These are phyloP conservation scores for Pseudogymnoascus sp. DNA, from an alignment of 2,329 filamentous ascomycete genomes.

Conservation along the genomic window DNA sequence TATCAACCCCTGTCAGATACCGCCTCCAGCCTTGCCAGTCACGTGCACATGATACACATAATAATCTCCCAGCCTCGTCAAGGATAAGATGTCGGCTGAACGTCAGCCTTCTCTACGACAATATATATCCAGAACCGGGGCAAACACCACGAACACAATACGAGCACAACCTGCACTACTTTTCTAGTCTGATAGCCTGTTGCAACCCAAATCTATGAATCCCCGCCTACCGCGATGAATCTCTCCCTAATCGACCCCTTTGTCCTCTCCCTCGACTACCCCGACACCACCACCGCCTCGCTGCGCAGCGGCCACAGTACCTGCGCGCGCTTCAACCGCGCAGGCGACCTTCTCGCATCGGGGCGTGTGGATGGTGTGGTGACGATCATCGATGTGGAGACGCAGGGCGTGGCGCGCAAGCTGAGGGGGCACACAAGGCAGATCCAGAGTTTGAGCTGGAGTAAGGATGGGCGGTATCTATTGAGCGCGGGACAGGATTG, in stretches of 20 bases:
- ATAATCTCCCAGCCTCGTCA: background rate
- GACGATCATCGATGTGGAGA: slow-evolving; percentile 94
- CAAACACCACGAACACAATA: background rate
- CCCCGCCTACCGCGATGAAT: slow-evolving; percentile 47
- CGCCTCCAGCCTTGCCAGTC: background rate
- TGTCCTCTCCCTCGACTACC: slow-evolving; percentile 70
- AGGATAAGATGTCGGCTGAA: slow-evolving; percentile 6
- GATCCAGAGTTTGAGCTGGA: slow-evolving; percentile 94
- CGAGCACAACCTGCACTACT: background rate
- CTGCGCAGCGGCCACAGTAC: slow-evolving; percentile 65
- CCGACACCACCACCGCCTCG: slow-evolving; percentile 79
- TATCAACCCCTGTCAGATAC: background rate
- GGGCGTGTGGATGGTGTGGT: slow-evolving; percentile 91
- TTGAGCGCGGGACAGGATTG: slow-evolving; percentile 82
- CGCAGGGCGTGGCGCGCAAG: slow-evolving; percentile 91
- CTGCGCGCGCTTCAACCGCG: slow-evolving; percentile 79
- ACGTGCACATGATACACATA: background rate
- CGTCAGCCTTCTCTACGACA: background rate
- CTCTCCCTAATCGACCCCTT: slow-evolving; percentile 64
- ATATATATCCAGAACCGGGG: background rate
- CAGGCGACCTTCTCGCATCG: slow-evolving; percentile 88
- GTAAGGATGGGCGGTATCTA: slow-evolving; percentile 79
- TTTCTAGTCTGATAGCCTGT: background rate
- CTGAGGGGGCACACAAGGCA: slow-evolving; percentile 86
- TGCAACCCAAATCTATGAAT: slow-evolving; percentile 13